Conservation (phyloP, 2,329 filamentous ascomycete species). For the Didymella pomorum region DNA sequence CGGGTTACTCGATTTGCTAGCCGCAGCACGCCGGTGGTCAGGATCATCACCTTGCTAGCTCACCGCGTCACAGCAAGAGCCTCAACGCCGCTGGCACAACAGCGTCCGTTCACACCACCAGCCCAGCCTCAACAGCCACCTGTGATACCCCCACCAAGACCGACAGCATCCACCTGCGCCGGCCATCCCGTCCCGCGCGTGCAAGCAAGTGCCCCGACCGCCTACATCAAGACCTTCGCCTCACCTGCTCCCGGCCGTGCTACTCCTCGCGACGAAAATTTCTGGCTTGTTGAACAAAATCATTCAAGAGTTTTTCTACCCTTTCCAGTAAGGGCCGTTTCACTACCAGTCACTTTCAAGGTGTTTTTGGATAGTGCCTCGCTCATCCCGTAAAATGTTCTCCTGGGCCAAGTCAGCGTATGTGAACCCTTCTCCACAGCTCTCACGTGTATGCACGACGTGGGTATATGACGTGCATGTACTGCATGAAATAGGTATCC, state of each 20-base stretch:
- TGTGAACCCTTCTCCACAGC: conserved; percentile 50
- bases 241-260: conserved; percentile 33
- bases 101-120: conserved; percentile 16
- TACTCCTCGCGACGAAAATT: conserved; percentile 36
- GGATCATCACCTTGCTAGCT: conserved; percentile 16
- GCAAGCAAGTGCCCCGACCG: conserved; percentile 24
- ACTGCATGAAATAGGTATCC: conserved; percentile 8
- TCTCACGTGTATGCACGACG: conserved; percentile 29
- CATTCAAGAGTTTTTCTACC: conserved; percentile 41
- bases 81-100: conserved; percentile 17
- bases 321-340: conserved; percentile 32
- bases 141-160: conserved; percentile 11
- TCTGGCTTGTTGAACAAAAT: conserved; percentile 36
- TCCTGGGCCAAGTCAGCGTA: conserved; percentile 95
- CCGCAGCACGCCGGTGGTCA: conserved; percentile 15
- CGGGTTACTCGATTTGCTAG: conserved; percentile 21
- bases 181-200: conserved; percentile 9
- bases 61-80: conserved; percentile 14
- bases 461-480: conserved; percentile 20
- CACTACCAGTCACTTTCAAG: conserved; percentile 38
- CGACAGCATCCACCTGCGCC: conserved; percentile 11
- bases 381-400: conserved; percentile 67
- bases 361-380: conserved; percentile 42
- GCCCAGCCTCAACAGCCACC: conserved; percentile 13
- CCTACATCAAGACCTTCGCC: conserved; percentile 21